Conservation (phyloP, 768 basidiomycete genomes). For the Lentinus brumalis region DNA sequence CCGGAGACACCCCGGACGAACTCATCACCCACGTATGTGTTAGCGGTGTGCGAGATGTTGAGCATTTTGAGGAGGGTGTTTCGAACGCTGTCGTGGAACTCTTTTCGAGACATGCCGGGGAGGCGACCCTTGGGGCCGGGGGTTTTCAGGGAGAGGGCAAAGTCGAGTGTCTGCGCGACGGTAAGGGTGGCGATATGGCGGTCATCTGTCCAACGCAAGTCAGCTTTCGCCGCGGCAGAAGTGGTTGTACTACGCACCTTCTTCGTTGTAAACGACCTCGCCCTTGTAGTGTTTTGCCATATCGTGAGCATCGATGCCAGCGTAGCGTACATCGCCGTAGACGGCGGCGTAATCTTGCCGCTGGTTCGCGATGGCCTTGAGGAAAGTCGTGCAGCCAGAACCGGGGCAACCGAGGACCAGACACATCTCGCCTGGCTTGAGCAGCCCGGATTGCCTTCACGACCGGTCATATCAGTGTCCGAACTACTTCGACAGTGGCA, state of each 20-base stretch:
- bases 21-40: constrained; percentile 85
- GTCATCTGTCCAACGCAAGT: constrained; percentile 55
- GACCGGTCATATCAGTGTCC: background rate
- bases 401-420: constrained; percentile 83
- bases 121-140: constrained; percentile 74
- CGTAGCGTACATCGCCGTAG: constrained; percentile 76
- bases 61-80: constrained; percentile 74
- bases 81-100: constrained; percentile 58
- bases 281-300: constrained; percentile 80
- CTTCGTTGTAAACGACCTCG: constrained; percentile 78
- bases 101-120: constrained; percentile 61
- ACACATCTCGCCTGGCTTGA: constrained; percentile 86
- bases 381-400: constrained; percentile 84
- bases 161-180: constrained; percentile 74
- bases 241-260: constrained; percentile 44
- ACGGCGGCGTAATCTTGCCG: constrained; percentile 65
- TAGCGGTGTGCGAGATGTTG: constrained; percentile 77
- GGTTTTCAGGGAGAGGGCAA: constrained; percentile 72
- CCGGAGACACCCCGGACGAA: constrained; percentile 83
- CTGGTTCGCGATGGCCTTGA: constrained; percentile 81
- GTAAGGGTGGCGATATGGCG: constrained; percentile 82
- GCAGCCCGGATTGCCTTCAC: constrained; percentile 61
- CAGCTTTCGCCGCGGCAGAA: background rate
- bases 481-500: background rate
- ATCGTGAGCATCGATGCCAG: constrained; percentile 73